phyloP scores from a whole-genome alignment of 139 green algal genomes.

The Axilococcus clingmanii region DNA sequence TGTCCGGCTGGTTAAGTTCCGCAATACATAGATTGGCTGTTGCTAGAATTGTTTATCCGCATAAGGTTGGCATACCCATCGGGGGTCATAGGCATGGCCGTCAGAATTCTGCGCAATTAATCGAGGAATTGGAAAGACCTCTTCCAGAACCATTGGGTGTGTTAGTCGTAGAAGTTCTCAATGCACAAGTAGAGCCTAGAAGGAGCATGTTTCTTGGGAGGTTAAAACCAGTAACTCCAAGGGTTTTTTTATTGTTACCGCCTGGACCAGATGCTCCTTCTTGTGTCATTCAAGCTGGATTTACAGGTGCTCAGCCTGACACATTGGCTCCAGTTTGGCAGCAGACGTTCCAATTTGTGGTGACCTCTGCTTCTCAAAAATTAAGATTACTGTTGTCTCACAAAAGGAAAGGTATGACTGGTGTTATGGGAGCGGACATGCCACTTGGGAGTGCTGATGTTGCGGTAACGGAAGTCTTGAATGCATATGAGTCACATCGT shows the following conservation, averaged over 20 bases:
- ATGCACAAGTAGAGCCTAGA: conserved; percentile 15
- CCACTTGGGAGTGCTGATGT: conserved; percentile 17
- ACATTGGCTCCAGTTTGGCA: conserved; percentile 10
- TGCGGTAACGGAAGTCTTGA: not conserved
- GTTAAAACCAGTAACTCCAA: conserved; percentile 12
- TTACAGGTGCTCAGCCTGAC: conserved; percentile 12
- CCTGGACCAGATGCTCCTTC: not conserved
- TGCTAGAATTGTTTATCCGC: conserved; percentile 6
- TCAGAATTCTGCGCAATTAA: not conserved
- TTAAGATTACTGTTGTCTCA: conserved; percentile 22
- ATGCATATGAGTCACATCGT: not conserved
- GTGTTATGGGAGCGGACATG: conserved; percentile 20
- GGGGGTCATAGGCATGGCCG: not conserved
- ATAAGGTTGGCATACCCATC: not conserved
- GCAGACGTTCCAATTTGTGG: conserved; percentile 15
- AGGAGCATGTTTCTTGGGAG: conserved; percentile 21
- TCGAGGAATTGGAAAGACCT: conserved; percentile 2
- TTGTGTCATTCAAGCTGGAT: conserved; percentile 16
- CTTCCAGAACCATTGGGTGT: conserved; percentile 15
- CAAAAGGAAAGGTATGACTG: conserved; percentile 14
- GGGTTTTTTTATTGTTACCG: conserved; percentile 15
- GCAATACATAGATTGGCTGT: conserved; percentile 10
- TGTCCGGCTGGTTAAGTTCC: conserved; percentile 21
- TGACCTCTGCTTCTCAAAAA: conserved; percentile 8
- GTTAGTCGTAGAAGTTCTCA: conserved; percentile 17